These are phyloP conservation scores for Podospora fimiseda DNA, from an alignment of 495 filamentous ascomycete species.

Conservation along the genomic window DNA sequence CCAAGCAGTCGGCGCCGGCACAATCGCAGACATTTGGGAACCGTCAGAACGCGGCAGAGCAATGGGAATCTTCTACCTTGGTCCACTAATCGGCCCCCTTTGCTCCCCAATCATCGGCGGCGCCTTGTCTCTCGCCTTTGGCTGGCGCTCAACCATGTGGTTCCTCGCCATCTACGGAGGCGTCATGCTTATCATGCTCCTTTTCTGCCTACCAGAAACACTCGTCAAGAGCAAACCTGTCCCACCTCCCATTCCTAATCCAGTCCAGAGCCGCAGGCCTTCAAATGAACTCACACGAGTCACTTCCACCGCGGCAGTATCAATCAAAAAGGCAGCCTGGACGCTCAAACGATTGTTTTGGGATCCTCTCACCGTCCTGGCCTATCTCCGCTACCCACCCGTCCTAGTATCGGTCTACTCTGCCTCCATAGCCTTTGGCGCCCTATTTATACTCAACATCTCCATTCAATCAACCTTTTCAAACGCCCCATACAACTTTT, in stretches of 20 bases:
- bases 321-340: conserved; percentile 46
- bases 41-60: conserved; percentile 69
- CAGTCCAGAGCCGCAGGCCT: not conserved
- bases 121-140: conserved; percentile 58
- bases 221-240: conserved; percentile 29
- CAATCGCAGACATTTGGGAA: conserved; percentile 91
- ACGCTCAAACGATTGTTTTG: conserved; percentile 62
- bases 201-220: conserved; percentile 69
- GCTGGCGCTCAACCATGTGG: conserved; percentile 85
- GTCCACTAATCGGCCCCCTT: conserved; percentile 78
- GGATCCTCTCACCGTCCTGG: conserved; percentile 72
- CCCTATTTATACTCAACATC: conserved; percentile 84
- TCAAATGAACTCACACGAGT: conserved; percentile 21
- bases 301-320: conserved; percentile 60
- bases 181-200: conserved; percentile 52
- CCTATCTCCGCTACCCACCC: conserved; percentile 74
- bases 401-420: conserved; percentile 77
- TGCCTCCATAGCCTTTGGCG: conserved; percentile 72
- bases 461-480: conserved; percentile 73
- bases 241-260: not conserved
- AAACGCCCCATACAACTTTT: conserved; percentile 64
- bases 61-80: conserved; percentile 93
- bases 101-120: conserved; percentile 86
- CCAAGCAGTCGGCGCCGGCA: conserved; percentile 88
- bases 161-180: conserved; percentile 76